phyloP scores from a whole-genome alignment of 345 rosid genomes.

The Aethionema arabicum region DNA sequence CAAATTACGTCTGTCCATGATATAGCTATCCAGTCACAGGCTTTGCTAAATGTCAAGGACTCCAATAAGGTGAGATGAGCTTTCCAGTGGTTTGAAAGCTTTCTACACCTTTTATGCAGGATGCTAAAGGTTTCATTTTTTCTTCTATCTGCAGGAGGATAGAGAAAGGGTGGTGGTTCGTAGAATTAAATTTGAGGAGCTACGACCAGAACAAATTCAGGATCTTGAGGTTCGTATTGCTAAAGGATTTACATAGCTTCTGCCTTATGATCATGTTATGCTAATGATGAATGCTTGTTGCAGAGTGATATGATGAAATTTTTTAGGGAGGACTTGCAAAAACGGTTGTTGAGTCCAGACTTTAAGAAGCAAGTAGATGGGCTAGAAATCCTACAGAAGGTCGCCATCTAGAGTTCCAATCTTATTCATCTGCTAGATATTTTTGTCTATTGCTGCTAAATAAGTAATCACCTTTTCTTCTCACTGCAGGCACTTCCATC shows the following conservation, averaged over 20 bases:
- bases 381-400: slow-evolving; percentile 96
- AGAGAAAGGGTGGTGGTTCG: slow-evolving; percentile 92
- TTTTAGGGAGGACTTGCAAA: slow-evolving; percentile 92
- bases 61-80: slow-evolving; percentile 74
- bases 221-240: slow-evolving; percentile 91
- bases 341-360: slow-evolving; percentile 79
- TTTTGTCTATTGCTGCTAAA: slow-evolving; percentile 13
- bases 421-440: slow-evolving; percentile 7
- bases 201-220: slow-evolving; percentile 86
- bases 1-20: slow-evolving; percentile 65
- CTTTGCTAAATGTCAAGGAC: slow-evolving; percentile 82
- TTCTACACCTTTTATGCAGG: slow-evolving; percentile 9
- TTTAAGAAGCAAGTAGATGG: slow-evolving; percentile 97
- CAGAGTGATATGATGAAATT: slow-evolving; percentile 93
- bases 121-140: slow-evolving; percentile 15
- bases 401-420: slow-evolving; percentile 34
- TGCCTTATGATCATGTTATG: slow-evolving; percentile 18
- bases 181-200: slow-evolving; percentile 88
- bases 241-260: slow-evolving; percentile 6
- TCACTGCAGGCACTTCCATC: slow-evolving; percentile 77
- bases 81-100: slow-evolving; percentile 16
- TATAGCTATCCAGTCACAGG: slow-evolving; percentile 84
- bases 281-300: slow-evolving; percentile 30
- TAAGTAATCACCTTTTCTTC: slow-evolving; percentile 12
- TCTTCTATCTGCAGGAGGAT: slow-evolving; percentile 66